Percentiles rank a stretch among this genome's conserved stretches.
Conservation (phyloP, 495 filamentous ascomycete species). For the Lentithecium fluviatile region DNA sequence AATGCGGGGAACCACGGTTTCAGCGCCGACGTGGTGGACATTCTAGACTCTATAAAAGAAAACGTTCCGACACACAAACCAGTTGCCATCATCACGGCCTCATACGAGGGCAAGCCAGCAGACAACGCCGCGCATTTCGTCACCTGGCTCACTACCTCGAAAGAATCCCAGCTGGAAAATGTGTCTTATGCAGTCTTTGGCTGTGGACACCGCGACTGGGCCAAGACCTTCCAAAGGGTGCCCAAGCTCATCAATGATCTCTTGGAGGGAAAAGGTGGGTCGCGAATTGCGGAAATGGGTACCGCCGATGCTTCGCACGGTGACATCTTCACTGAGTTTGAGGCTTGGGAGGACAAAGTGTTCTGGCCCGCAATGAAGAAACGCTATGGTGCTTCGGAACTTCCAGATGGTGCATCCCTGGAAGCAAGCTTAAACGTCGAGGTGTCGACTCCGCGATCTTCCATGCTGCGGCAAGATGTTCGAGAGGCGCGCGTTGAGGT, state of each 20-base stretch:
- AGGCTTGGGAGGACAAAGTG: slow-evolving; percentile 53
- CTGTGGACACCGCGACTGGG: slow-evolving; percentile 64
- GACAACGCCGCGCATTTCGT: slow-evolving; percentile 72
- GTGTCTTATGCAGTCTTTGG: slow-evolving; percentile 65
- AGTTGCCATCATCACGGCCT: slow-evolving; percentile 65
- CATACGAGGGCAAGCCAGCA: slow-evolving; percentile 73
- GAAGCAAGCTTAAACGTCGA: slow-evolving; percentile 52
- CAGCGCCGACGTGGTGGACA: slow-evolving; percentile 50
- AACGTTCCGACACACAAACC: slow-evolving; percentile 62
- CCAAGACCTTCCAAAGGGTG: slow-evolving; percentile 67
- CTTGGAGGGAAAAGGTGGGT: slow-evolving; percentile 38
- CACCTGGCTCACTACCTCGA: slow-evolving; percentile 59
- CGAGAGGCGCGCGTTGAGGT: slow-evolving; percentile 54
- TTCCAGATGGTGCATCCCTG: slow-evolving; percentile 38
- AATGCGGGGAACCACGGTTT: slow-evolving; percentile 61
- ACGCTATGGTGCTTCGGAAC: slow-evolving; percentile 44
- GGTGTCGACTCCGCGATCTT: slow-evolving; percentile 57
- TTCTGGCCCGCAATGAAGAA: slow-evolving; percentile 62
- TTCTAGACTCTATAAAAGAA: slow-evolving; percentile 61
- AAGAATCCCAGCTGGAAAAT: slow-evolving; percentile 39
- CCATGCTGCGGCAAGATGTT: slow-evolving; percentile 64
- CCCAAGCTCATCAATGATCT: slow-evolving; percentile 62
- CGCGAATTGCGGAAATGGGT: slow-evolving; percentile 56
- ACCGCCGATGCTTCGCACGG: slow-evolving; percentile 59
- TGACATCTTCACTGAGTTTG: slow-evolving; percentile 69